A percentile compares a stretch with the other conserved stretches of the same genome.
Evolutionary conservation across 2,329 filamentous ascomycete species (phyloP).

Genomic region (Fusarium sp.): DNA sequence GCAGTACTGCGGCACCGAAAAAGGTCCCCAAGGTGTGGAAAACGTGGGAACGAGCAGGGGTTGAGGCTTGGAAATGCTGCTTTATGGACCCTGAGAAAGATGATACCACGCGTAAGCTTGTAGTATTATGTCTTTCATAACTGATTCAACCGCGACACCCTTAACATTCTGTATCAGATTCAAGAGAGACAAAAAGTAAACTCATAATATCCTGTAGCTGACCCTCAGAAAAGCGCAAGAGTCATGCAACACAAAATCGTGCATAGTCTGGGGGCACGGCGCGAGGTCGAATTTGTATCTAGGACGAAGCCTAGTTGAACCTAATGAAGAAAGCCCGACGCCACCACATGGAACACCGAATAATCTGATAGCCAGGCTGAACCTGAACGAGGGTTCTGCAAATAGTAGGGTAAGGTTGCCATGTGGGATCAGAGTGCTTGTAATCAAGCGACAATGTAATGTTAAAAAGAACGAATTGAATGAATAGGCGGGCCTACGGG

Average conservation of each 20-base stretch:
- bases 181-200: background rate
- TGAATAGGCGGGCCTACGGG: slow-evolving; percentile 30
- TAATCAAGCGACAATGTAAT: slow-evolving; percentile 18
- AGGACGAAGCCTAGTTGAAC: slow-evolving; percentile 40
- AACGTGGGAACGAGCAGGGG: slow-evolving; percentile 35
- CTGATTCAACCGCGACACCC: background rate
- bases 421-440: slow-evolving; percentile 33
- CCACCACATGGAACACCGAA: slow-evolving; percentile 35
- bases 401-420: slow-evolving; percentile 23
- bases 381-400: slow-evolving; percentile 8
- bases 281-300: slow-evolving; percentile 37
- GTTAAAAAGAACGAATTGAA: slow-evolving; percentile 16
- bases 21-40: slow-evolving; percentile 22
- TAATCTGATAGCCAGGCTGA: slow-evolving; percentile 5
- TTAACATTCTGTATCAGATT: background rate
- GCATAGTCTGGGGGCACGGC: slow-evolving; percentile 32
- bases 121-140: background rate
- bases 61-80: background rate
- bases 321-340: slow-evolving; percentile 41
- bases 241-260: slow-evolving; percentile 34
- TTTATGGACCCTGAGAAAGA: slow-evolving; percentile 22
- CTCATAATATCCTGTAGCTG: slow-evolving; percentile 3
- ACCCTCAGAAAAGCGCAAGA: slow-evolving; percentile 24
- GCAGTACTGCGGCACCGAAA: slow-evolving; percentile 25
- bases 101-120: background rate